These are phyloP conservation scores for Terfezia boudieri DNA, from an alignment of 495 filamentous ascomycete genomes.

Conservation along the genomic window DNA sequence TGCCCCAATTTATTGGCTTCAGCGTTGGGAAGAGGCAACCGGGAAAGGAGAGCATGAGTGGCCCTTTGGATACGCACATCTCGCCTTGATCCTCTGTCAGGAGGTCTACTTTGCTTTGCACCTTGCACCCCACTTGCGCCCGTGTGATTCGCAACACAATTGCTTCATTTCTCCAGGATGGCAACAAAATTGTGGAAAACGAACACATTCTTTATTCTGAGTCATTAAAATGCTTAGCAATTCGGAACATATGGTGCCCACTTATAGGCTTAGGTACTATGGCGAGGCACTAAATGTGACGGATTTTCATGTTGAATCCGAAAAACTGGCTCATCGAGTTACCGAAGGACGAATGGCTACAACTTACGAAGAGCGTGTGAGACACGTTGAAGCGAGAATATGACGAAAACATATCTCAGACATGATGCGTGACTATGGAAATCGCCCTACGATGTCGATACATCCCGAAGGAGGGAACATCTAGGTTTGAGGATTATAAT, in stretches of 20 bases:
- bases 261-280: not conserved
- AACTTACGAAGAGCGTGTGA: not conserved
- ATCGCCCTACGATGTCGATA: not conserved
- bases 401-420: not conserved
- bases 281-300: not conserved
- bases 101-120: not conserved
- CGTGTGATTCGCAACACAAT: not conserved
- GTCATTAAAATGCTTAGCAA: not conserved
- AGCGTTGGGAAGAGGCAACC: not conserved
- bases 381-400: not conserved
- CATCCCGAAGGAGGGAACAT: not conserved
- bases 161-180: not conserved
- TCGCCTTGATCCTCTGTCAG: not conserved
- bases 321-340: not conserved
- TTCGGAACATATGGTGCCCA: not conserved
- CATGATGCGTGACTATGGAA: not conserved
- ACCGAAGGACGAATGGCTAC: not conserved
- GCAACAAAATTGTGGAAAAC: not conserved
- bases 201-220: not conserved
- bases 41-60: not conserved
- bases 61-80: not conserved
- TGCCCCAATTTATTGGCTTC: constrained; percentile 3
- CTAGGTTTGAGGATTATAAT: no score
- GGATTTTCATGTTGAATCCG: not conserved
- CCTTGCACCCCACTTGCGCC: not conserved